Evolutionary conservation across 1,284 basidiomycete species (phyloP), one percentile per base, ranked within the genome.

Genomic region (Gomphus sp.): DNA sequence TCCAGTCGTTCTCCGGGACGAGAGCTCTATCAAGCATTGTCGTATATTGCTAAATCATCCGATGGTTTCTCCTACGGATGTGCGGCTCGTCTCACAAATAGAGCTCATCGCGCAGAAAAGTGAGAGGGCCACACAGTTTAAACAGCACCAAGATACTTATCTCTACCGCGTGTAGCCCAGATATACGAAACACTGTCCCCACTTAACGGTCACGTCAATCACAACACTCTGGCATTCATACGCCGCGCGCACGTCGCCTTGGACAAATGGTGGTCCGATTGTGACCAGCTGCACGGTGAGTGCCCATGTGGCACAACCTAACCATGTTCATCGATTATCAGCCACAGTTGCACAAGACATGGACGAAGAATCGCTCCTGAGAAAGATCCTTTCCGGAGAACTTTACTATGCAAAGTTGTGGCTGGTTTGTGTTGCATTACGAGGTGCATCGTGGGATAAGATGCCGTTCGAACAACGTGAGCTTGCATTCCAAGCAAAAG

Each of bases 401-500:
- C 76, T 95, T 60, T 86, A 93, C 66, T 93, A 94, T 68, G 90
- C 93, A 33, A 93, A 96, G 70, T 76, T 97, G 5, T 97, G 93
- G 92, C 82, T 95, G 37, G 88, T 93, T 34, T 96, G 93, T 67
- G 89, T 95, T 5, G 93, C 92, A 9, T 76, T 97, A 41, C 83
- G 93, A 59, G 93, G 93, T 6, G 89, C 88, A 44, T 85, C 89
- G 10, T 96, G 93, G 89, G 92, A 96, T 67, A 94, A 93, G 72
- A 93, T 96, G 87, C 84, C 90, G 1, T 91, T 90, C 61, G 93
- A 95, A 68, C 93, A 96, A 69, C 84, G 91, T 37, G 93, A 96
- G 69, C 80, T 97, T 48, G 93, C 93, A 7, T 93, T 96, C 76
- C 89, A 93, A 67, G 93, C 93, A 8, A 95, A 94, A 71, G 89